Conservation (phyloP, 208 protist genomes). For the Acanthamoeba triangularis region DNA sequence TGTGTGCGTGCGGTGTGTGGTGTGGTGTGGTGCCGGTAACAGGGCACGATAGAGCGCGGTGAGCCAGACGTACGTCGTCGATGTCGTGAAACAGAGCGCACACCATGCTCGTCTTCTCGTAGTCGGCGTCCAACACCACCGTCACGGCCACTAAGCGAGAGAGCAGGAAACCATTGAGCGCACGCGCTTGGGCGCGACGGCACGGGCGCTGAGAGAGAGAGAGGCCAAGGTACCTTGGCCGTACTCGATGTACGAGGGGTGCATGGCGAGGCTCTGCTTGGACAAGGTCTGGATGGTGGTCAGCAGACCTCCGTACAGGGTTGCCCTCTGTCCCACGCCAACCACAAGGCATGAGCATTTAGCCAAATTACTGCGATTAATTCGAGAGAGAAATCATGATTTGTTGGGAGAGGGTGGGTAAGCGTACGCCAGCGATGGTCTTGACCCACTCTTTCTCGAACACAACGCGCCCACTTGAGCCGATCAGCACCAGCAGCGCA, state of each 20-base stretch:
- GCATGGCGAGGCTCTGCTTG: slow-evolving; percentile 50
- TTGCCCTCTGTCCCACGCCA: not conserved
- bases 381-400: not conserved
- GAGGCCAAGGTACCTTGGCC: not conserved
- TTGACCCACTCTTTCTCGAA: slow-evolving; percentile 71
- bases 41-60: not conserved
- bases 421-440: slow-evolving; percentile 4
- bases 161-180: not conserved
- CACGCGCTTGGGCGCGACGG: not conserved
- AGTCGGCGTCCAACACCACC: slow-evolving; percentile 33
- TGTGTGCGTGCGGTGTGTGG: no score
- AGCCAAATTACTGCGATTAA: not conserved
- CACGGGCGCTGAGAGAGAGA: not conserved
- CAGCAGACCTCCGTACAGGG: not conserved
- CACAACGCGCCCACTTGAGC: not conserved
- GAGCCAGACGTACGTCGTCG: not conserved
- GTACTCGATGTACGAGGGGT: slow-evolving; percentile 30
- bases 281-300: slow-evolving; percentile 57
- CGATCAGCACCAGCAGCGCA: slow-evolving; percentile 1
- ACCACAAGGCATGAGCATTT: no score
- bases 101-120: slow-evolving; percentile 46
- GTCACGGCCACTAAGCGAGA: not conserved
- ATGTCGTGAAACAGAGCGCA: slow-evolving; percentile 58
- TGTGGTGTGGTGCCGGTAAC: no score
- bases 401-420: no score